Conservation (phyloP, 352 stramenopile species). For the Globisporangium okanoganense region DNA sequence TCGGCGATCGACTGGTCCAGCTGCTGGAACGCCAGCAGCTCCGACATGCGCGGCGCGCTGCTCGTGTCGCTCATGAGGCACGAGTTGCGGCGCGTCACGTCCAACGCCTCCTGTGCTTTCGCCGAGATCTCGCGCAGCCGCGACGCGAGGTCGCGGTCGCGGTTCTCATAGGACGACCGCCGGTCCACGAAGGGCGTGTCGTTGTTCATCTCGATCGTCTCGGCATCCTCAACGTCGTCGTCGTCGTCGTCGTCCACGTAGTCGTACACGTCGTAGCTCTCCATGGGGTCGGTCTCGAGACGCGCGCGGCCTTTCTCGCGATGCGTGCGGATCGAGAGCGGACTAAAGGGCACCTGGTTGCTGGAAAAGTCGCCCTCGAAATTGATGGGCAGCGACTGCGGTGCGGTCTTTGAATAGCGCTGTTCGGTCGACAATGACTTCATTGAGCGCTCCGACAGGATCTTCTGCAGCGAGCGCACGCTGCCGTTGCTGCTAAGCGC, state of each 20-base stretch:
- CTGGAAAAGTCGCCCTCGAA: slow-evolving; percentile 35
- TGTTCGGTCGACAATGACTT: slow-evolving; percentile 8
- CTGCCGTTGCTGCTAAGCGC: slow-evolving; percentile 44
- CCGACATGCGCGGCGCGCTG: slow-evolving; percentile 56
- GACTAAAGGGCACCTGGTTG: slow-evolving; percentile 52
- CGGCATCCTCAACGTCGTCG: slow-evolving; percentile 18
- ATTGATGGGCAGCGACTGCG: slow-evolving; percentile 24
- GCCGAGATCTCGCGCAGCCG: slow-evolving; percentile 62
- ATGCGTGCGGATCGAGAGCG: slow-evolving; percentile 46
- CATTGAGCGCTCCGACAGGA: slow-evolving; percentile 18
- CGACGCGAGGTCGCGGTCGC: slow-evolving; percentile 46
- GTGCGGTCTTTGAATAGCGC: slow-evolving; percentile 5
- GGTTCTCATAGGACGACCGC: slow-evolving; percentile 33
- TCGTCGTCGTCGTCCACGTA: slow-evolving; percentile 21
- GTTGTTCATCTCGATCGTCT: slow-evolving; percentile 34
- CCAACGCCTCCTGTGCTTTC: slow-evolving; percentile 57
- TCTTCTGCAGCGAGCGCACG: slow-evolving; percentile 25
- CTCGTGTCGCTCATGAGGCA: slow-evolving; percentile 78
- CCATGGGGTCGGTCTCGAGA: slow-evolving; percentile 63
- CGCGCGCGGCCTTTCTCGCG: slow-evolving; percentile 34
- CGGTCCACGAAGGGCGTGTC: slow-evolving; percentile 25
- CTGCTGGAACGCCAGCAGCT: slow-evolving; percentile 60
- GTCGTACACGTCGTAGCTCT: slow-evolving; percentile 60
- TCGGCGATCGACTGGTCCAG: slow-evolving; percentile 72
- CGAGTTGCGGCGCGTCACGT: slow-evolving; percentile 65